These are phyloP conservation scores for Phytopythium helicoides DNA, from an alignment of 352 stramenopile genomes.

Conservation along the genomic window DNA sequence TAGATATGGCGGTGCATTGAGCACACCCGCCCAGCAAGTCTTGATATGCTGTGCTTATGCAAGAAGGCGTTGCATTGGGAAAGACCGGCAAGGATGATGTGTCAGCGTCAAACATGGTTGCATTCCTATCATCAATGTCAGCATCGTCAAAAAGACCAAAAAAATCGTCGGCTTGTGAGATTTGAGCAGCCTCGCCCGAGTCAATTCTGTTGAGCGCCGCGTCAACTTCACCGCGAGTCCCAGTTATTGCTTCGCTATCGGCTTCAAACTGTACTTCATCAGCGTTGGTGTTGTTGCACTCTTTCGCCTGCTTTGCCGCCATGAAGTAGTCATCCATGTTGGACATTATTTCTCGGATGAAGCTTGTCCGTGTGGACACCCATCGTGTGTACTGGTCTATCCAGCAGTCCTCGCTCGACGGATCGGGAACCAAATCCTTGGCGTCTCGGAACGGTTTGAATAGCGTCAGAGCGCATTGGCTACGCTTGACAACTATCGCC, in stretches of 20 bases:
- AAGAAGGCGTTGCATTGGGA: neutral
- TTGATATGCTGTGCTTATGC: neutral
- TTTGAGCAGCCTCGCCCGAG: too few relatives aligned
- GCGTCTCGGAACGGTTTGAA: neutral
- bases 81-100: neutral
- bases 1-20: neutral
- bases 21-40: neutral
- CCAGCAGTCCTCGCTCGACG: neutral
- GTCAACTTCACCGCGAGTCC: neutral
- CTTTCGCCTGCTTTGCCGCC: slow-evolving; percentile 1
- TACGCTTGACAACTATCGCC: neutral
- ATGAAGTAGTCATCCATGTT: slow-evolving; percentile 11
- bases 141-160: too few relatives aligned
- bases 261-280: neutral
- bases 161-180: too few relatives aligned
- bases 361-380: neutral
- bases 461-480: neutral
- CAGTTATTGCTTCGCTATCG: neutral
- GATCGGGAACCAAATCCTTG: neutral
- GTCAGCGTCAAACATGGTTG: too few relatives aligned
- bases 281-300: neutral
- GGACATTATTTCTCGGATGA: slow-evolving; percentile 4
- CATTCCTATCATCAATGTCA: too few relatives aligned
- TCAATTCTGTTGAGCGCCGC: neutral
- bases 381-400: neutral